Evolutionary conservation across 495 filamentous ascomycete genomes (phyloP).

Genomic region (Annulohypoxylon bovei): DNA sequence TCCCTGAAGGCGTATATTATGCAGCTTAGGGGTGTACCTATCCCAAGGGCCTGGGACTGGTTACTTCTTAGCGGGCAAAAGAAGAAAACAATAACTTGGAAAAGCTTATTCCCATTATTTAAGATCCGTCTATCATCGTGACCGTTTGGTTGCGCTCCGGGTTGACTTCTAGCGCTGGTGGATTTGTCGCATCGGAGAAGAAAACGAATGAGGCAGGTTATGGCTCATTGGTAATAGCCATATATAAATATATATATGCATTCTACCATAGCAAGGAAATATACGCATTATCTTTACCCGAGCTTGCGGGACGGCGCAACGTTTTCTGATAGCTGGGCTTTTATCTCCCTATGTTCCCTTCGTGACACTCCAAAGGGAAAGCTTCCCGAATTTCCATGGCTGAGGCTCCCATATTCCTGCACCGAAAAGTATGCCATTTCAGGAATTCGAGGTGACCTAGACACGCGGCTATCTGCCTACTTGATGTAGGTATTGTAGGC

Average conservation of each 20-base stretch:
- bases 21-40: background rate
- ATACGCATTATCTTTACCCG: constrained; percentile 16
- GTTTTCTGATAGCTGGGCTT: background rate
- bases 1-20: background rate
- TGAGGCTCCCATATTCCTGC: constrained; percentile 26
- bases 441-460: constrained; percentile 7
- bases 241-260: constrained; percentile 2
- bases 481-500: background rate
- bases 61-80: background rate
- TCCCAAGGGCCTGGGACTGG: background rate
- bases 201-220: background rate
- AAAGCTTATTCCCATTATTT: background rate
- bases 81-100: background rate
- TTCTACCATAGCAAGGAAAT: constrained; percentile 6
- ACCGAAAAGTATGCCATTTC: constrained; percentile 27
- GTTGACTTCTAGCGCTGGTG: background rate
- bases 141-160: background rate
- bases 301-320: constrained; percentile 5
- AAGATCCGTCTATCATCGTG: background rate
- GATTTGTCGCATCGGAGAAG: constrained; percentile 10
- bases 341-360: background rate
- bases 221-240: background rate
- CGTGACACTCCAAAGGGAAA: constrained; percentile 23
- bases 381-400: constrained; percentile 44
- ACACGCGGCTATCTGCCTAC: constrained; percentile 1